Evolutionary conservation across 805 yeast genomes (phyloP).

Genomic region (Komagataella pseudopastoris): DNA sequence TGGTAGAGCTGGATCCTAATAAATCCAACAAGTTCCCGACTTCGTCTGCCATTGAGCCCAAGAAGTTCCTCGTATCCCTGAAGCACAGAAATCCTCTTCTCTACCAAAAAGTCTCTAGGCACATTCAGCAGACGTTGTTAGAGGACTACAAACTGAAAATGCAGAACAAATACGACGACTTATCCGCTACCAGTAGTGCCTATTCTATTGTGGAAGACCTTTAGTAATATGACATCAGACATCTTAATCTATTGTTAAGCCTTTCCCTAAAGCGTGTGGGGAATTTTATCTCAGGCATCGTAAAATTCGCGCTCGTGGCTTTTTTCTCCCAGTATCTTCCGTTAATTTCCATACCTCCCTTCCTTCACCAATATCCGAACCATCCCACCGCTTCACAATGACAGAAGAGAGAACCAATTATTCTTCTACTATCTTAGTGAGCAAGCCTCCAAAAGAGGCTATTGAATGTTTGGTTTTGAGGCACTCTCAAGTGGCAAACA

Average conservation of each 20-base stretch:
- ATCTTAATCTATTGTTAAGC: not conserved
- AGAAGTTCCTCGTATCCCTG: constrained; percentile 21
- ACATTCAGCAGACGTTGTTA: not conserved
- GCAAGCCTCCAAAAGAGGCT: constrained; percentile 42
- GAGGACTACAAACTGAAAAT: not conserved
- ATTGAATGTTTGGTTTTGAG: constrained; percentile 47
- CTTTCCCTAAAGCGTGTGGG: not conserved
- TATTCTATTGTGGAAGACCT: not conserved
- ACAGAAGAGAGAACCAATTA: constrained; percentile 11
- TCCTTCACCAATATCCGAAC: not conserved
- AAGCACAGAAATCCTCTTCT: constrained; percentile 13
- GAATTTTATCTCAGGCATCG: not conserved
- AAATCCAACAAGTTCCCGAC: constrained; percentile 34
- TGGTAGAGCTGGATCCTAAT: constrained; percentile 39
- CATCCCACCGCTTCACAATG: not conserved
- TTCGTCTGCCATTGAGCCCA: constrained; percentile 54
- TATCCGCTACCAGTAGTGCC: not conserved
- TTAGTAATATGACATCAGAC: not conserved
- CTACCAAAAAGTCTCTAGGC: not conserved
- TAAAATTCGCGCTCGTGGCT: not conserved
- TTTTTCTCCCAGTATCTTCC: not conserved
- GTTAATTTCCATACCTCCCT: not conserved
- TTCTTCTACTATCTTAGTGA: constrained; percentile 19
- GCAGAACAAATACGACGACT: not conserved
- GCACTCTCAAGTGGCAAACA: constrained; percentile 34